These are phyloP conservation scores for Arthrobotrys sphaeroides DNA, from an alignment of 2,329 filamentous ascomycete species.

Conservation along the genomic window DNA sequence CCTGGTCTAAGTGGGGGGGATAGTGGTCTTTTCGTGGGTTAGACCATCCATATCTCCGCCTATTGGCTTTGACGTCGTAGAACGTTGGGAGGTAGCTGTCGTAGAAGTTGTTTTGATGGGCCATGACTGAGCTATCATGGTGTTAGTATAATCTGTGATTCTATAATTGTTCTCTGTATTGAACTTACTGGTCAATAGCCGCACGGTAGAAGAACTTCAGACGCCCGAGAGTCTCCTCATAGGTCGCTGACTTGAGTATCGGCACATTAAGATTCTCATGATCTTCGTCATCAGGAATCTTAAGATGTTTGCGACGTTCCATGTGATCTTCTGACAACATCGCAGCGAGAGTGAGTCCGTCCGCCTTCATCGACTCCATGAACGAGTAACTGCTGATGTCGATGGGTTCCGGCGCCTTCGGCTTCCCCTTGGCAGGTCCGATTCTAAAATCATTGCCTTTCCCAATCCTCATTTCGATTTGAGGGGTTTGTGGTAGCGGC, in stretches of 20 bases:
- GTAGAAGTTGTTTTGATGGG: not conserved
- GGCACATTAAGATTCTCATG: not conserved
- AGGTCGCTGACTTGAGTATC: not conserved
- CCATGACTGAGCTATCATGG: not conserved
- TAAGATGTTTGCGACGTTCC: not conserved
- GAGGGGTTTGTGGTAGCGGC: too few species aligned
- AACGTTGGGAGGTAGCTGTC: not conserved
- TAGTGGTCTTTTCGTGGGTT: not conserved
- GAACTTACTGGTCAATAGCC: not conserved
- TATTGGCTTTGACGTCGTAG: not conserved
- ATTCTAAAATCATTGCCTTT: not conserved
- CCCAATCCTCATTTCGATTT: not conserved
- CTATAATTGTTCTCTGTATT: too few species aligned
- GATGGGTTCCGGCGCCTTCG: too few species aligned
- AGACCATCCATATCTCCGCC: not conserved
- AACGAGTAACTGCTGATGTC: not conserved
- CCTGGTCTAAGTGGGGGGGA: not conserved
- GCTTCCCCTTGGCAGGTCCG: not conserved
- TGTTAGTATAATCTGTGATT: not conserved
- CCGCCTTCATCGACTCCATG: not conserved
- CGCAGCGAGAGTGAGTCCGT: not conserved
- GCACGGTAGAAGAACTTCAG: not conserved
- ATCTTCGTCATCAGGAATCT: not conserved
- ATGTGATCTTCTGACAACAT: not conserved
- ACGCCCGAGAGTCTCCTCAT: not conserved